Base-by-base conservation (phyloP, 2,329 filamentous ascomycete genomes). In the Penicillium digitatum region DNA sequence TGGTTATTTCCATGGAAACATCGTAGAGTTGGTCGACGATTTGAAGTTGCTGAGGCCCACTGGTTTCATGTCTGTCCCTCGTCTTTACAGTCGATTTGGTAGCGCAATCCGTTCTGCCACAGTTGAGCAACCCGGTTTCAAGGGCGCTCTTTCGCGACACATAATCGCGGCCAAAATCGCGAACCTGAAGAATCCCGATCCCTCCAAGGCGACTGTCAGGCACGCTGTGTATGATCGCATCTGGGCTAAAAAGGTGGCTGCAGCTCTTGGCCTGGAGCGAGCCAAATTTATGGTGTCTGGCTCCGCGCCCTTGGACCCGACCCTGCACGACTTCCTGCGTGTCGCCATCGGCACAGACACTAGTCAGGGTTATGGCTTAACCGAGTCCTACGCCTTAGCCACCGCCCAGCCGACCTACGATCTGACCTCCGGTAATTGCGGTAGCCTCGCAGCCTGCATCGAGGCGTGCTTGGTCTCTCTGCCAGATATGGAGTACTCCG, bases 1-100 rank as follows among this genome's bases (percentile, higher is more conserved):
- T 64, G 94, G 93, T 12, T 99, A 93, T 74, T 99, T 96, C 82
- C 90, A 94, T 65, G 94, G 94, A 52, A 90, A 96, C 69, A 87
- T 96, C 59, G 70, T 88, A 12, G 88, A 89, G 60, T 79, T 99
- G 18, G 86, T 95, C 0, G 94, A 99, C 55, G 94, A 99, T 69
- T 75, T 99, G 76, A 95, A 97, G 78, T 72, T 90, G 37, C 80
- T 99, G 54, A 84, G 86, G 56, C 94, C 94, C 0, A 94, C 88
- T 12, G 82, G 82, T 11, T 90, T 99, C 72, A 85, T 88, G 65
- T 95, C 90, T 16, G 94, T 99, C 1, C 94, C 94, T 0, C 86
- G 94, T 59, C 81, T 99, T 11, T 97, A 86, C 80, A 96, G 95
- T 74, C 86, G 90, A 48, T 95, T 97, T 73, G 90, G 88, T 62